These are phyloP conservation scores for Aspergillus fructus DNA, from an alignment of 2,329 filamentous ascomycete genomes.

Conservation along the genomic window DNA sequence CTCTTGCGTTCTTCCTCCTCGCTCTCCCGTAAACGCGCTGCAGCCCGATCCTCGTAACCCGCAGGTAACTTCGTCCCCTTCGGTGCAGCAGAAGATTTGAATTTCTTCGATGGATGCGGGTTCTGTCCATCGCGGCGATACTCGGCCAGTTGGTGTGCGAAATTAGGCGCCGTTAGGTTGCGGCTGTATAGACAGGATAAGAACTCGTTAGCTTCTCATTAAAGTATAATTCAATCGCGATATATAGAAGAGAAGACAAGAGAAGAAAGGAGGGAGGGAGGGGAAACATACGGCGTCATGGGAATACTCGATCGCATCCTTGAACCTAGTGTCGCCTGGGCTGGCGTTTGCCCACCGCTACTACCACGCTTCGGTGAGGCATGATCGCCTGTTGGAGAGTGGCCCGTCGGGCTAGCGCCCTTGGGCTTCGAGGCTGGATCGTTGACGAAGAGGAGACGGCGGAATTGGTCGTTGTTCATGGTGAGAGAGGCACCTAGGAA, in stretches of 20 bases:
- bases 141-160: constrained; percentile 81
- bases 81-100: constrained; percentile 71
- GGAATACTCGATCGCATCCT: constrained; percentile 78
- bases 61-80: constrained; percentile 77
- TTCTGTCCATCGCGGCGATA: constrained; percentile 56
- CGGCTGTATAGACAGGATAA: constrained; percentile 51
- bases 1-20: constrained; percentile 42
- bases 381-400: constrained; percentile 7
- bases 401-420: constrained; percentile 11
- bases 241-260: neutral
- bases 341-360: constrained; percentile 26
- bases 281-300: constrained; percentile 78
- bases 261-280: neutral
- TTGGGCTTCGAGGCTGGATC: constrained; percentile 29
- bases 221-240: no score
- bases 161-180: constrained; percentile 66
- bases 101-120: constrained; percentile 64
- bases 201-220: neutral
- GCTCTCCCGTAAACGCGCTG: constrained; percentile 62
- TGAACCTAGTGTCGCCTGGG: constrained; percentile 67
- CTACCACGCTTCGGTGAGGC: neutral
- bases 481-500: neutral
- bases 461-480: constrained; percentile 97
- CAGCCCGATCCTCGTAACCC: constrained; percentile 77
- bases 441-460: constrained; percentile 67